Evolutionary conservation across 257 asterid genomes (phyloP).

Genomic region (Dorcoceras hygrometricum): DNA sequence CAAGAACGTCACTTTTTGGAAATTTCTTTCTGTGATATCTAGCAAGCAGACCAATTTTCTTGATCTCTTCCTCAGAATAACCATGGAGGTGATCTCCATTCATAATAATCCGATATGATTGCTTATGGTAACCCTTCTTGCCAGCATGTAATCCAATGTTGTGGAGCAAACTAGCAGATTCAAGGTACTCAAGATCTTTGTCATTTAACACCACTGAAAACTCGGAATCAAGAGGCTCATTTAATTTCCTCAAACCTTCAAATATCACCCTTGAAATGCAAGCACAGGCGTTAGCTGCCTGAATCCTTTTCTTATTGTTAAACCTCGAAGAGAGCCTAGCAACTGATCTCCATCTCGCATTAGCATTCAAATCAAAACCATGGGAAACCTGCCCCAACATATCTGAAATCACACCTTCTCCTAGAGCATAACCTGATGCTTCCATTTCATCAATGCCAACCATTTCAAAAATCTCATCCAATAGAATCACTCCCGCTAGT

Average conservation of each 20-base stretch:
- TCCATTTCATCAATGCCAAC: slow-evolving; percentile 64
- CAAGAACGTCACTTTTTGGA: slow-evolving; percentile 47
- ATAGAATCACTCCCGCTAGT: slow-evolving; percentile 60
- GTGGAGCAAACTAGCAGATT: slow-evolving; percentile 86
- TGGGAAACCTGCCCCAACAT: slow-evolving; percentile 43
- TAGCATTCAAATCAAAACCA: slow-evolving; percentile 49
- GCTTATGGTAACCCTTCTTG: slow-evolving; percentile 80
- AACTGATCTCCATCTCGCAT: slow-evolving; percentile 74
- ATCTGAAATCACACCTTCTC: slow-evolving; percentile 74
- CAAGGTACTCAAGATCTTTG: slow-evolving; percentile 70
- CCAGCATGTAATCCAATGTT: slow-evolving; percentile 61
- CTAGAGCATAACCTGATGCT: slow-evolving; percentile 73
- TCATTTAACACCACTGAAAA: slow-evolving; percentile 40
- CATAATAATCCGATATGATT: slow-evolving; percentile 48
- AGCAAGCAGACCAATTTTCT: slow-evolving; percentile 72
- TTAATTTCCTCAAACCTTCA: slow-evolving; percentile 50
- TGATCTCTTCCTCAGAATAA: slow-evolving; percentile 53
- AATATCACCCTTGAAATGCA: slow-evolving; percentile 60
- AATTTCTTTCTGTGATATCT: slow-evolving; percentile 69
- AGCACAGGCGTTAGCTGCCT: slow-evolving; percentile 51
- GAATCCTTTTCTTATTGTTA: slow-evolving; percentile 60
- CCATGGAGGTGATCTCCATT: slow-evolving; percentile 69
- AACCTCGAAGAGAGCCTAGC: slow-evolving; percentile 52
- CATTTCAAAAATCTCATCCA: slow-evolving; percentile 53
- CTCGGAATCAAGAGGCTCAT: slow-evolving; percentile 27